These are phyloP conservation scores for Massarina eburnea DNA, from an alignment of 2,329 filamentous ascomycete species.

Conservation along the genomic window DNA sequence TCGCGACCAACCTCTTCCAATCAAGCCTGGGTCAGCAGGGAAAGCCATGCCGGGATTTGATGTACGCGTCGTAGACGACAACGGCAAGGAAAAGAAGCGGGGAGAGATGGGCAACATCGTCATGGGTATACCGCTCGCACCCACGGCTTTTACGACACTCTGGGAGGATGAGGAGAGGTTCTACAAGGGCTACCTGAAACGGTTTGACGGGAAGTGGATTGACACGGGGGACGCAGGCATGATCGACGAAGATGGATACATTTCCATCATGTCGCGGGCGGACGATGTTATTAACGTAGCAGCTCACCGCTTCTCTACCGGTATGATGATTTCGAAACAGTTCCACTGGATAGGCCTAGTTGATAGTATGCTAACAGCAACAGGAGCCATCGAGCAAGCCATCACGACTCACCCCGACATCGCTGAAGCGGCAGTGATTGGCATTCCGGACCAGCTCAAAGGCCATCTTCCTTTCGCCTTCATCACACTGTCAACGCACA, in stretches of 20 bases:
- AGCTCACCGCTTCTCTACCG: conserved; percentile 85
- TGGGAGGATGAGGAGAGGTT: conserved; percentile 87
- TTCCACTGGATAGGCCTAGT: no score
- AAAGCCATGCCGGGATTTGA: conserved; percentile 93
- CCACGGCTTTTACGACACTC: conserved; percentile 81
- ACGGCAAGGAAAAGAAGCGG: conserved; percentile 68
- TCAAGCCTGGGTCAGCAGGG: conserved; percentile 84
- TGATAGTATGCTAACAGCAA: conserved; percentile 32
- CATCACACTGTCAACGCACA: conserved; percentile 61
- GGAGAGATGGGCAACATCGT: conserved; percentile 92
- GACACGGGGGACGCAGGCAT: conserved; percentile 91
- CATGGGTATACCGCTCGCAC: conserved; percentile 76
- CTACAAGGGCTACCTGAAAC: conserved; percentile 79
- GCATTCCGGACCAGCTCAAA: conserved; percentile 82
- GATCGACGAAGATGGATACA: conserved; percentile 72
- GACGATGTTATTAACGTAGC: conserved; percentile 98
- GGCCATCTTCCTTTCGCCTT: conserved; percentile 93
- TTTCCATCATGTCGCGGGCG: conserved; percentile 63
- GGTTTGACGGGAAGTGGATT: conserved; percentile 80
- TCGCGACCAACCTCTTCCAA: conserved; percentile 54
- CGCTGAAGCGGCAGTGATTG: conserved; percentile 83
- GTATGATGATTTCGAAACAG: conserved; percentile 47
- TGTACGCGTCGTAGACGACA: conserved; percentile 79
- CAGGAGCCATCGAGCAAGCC: conserved; percentile 86
- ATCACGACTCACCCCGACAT: conserved; percentile 78